Evolutionary conservation across 306 rosid species (phyloP).

Genomic region (Fragaria nilgerrensis): DNA sequence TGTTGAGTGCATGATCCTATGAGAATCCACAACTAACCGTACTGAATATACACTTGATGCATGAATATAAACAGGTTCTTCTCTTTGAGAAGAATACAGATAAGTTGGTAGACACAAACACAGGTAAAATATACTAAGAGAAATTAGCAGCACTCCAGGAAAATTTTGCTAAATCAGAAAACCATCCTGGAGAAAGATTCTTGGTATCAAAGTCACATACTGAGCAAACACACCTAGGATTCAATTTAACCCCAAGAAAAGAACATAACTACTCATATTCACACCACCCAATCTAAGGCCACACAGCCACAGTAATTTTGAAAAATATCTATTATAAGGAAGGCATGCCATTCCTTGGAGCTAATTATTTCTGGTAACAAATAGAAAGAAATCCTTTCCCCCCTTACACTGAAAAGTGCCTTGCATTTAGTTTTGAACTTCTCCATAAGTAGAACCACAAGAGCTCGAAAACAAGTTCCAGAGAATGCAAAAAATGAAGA

Average conservation of each 20-base stretch:
- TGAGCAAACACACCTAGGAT: neutral
- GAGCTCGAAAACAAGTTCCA: conserved; percentile 44
- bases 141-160: neutral
- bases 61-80: neutral
- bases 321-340: neutral
- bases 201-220: neutral
- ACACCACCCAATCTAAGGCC: conserved; percentile 1
- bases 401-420: conserved; percentile 59
- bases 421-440: conserved; percentile 52
- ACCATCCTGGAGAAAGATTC: neutral
- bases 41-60: neutral
- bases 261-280: neutral
- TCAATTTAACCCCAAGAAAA: neutral
- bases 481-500: conserved; percentile 55
- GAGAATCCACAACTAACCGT: neutral
- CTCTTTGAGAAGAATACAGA: neutral
- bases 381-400: neutral
- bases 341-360: neutral
- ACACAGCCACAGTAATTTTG: neutral
- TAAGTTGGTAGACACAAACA: neutral
- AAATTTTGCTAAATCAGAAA: neutral
- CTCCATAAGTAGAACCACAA: conserved; percentile 46
- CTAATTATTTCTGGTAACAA: neutral
- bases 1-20: neutral
- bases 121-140: neutral